Base-by-base conservation (phyloP, 2,329 filamentous ascomycete genomes). In the Epichloe scottii region DNA sequence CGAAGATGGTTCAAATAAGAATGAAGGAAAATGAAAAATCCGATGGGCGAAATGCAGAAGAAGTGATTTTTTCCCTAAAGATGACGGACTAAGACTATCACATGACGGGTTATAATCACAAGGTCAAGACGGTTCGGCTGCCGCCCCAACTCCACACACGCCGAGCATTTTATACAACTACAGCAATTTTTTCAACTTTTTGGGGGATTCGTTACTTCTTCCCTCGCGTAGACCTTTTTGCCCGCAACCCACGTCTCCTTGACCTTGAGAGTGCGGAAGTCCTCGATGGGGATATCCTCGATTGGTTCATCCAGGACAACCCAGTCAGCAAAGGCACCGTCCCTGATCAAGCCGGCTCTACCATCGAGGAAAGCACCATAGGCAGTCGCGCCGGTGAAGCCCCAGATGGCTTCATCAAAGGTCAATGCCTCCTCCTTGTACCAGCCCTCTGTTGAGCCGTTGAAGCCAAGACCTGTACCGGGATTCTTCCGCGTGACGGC, bases 161-260 rank as follows among this genome's bases (percentile, higher is more conserved):
- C 21, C 34, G 5, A n/a, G 37, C 37, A n/a, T 2, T 14, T 38
- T n/a, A 6, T 6, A n/a, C 4, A n/a, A n/a, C 2, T 14, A 33
- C 26, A 12, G 14, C 26, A n/a, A 45, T 11, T 30, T 11, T 26
- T 30, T 10, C 30, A 11, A 30, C 30, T 30, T 30, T 11, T 30
- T 11, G 8, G 26, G 26, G 30, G 0, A 4, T 30, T 1, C 30
- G 2, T 26, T 44, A 21, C 15, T 23, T 35, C 3, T 4, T 35
- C 34, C 14, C 57, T 52, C 1, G 47, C 43, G 48, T 76, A 79
- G 0, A 79, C 76, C 49, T 56, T 67, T 59, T 58, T 71, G 0
- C 83, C 84, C 3, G 69, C 81, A 37, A 87, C 75, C 83, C 83
- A 87, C 0, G 84, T 87, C 68, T 86, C 82, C 54, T 67, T 71